phyloP scores from a whole-genome alignment of 2,329 filamentous ascomycete genomes.

The Talaromyces sp. region DNA sequence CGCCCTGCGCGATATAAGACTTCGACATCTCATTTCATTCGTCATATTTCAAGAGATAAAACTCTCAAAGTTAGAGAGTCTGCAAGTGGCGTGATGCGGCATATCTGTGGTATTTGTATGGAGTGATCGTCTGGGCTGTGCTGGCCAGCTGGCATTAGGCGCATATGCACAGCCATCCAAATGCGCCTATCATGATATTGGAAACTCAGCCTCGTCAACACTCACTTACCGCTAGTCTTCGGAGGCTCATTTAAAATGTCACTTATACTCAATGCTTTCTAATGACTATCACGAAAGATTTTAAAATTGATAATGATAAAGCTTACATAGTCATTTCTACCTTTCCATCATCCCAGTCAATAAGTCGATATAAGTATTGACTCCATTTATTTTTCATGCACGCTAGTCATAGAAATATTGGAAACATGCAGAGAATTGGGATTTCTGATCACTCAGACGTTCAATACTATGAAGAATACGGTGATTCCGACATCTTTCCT shows the following conservation, averaged over 20 bases:
- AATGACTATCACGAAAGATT: background rate
- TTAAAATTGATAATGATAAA: background rate
- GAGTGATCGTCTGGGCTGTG: background rate
- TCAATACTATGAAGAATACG: constrained; percentile 9
- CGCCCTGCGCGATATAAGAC: background rate
- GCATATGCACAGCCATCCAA: background rate
- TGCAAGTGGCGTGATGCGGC: background rate
- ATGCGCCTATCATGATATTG: background rate
- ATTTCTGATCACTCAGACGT: background rate
- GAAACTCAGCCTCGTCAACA: background rate
- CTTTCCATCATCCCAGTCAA: background rate
- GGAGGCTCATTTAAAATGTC: background rate
- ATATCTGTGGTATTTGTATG: background rate
- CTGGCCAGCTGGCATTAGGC: background rate
- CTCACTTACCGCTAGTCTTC: background rate
- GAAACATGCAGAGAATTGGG: background rate
- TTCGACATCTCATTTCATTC: background rate
- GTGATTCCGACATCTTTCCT: background rate
- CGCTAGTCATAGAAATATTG: background rate
- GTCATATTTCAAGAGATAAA: background rate
- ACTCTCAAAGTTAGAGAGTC: background rate
- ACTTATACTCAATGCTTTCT: background rate
- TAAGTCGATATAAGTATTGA: background rate
- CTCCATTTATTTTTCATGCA: background rate
- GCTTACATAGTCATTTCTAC: background rate